Conservation (phyloP, 768 basidiomycete species). For the Lactarius vividus region DNA sequence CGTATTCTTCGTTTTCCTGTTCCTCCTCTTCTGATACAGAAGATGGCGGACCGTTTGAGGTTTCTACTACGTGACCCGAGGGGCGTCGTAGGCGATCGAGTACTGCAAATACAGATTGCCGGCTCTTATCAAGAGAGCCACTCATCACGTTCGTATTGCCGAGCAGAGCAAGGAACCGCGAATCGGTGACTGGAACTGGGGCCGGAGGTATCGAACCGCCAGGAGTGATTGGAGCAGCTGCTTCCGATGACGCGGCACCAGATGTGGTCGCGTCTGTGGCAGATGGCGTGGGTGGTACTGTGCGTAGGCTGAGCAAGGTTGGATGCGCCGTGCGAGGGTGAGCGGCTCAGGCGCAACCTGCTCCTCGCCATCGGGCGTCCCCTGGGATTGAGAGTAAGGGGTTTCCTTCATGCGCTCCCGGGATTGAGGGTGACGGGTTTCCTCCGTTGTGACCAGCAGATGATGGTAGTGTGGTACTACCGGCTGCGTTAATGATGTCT, state of each 20-base stretch:
- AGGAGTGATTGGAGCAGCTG: conserved; percentile 20
- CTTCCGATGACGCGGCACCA: conserved; percentile 19
- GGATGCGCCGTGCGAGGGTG: conserved; percentile 51
- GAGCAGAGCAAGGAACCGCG: conserved; percentile 48
- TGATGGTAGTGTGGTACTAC: background rate
- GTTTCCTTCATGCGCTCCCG: background rate
- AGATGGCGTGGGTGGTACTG: conserved; percentile 29
- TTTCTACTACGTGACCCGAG: conserved; percentile 9
- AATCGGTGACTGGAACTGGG: conserved; percentile 42
- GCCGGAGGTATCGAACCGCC: conserved; percentile 33
- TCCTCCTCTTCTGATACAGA: conserved; percentile 2
- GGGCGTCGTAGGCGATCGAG: conserved; percentile 47
- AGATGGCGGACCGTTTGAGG: background rate
- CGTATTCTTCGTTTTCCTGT: conserved; percentile 35
- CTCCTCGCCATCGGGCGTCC: conserved; percentile 5
- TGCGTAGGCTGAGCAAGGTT: conserved; percentile 48
- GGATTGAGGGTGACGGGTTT: background rate
- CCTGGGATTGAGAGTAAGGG: background rate
- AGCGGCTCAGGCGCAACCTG: conserved; percentile 38
- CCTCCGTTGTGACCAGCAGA: background rate
- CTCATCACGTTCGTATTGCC: conserved; percentile 66
- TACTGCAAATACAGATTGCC: conserved; percentile 57
- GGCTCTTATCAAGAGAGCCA: conserved; percentile 42
- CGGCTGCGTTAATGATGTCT: background rate
- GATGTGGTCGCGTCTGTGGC: conserved; percentile 25